Percentiles rank a stretch among this genome's conserved stretches.
Conservation (phyloP, 768 basidiomycete genomes). For the Mycena indigotica region DNA sequence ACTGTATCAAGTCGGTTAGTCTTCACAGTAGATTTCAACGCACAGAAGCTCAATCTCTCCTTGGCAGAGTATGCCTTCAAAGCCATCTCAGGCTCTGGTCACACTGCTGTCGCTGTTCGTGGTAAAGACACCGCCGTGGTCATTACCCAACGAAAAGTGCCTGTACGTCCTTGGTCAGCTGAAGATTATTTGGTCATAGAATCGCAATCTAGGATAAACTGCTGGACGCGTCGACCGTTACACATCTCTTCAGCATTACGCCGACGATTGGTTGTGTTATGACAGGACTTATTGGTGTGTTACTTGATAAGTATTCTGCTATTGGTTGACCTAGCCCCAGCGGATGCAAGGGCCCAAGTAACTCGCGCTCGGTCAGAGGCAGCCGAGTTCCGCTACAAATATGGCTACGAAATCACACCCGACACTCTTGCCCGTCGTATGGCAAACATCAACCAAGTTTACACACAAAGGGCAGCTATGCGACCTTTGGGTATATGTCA, state of each 20-base stretch:
- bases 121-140: slow-evolving; percentile 95
- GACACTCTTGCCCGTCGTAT: slow-evolving; percentile 92
- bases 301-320: no score
- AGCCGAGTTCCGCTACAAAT: slow-evolving; percentile 92
- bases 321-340: no score
- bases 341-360: slow-evolving; percentile 92
- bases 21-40: background rate
- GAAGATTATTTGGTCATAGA: background rate
- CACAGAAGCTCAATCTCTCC: slow-evolving; percentile 21
- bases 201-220: slow-evolving; percentile 80
- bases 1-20: slow-evolving; percentile 96
- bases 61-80: slow-evolving; percentile 96
- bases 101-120: slow-evolving; percentile 89
- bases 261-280: slow-evolving; percentile 97
- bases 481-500: slow-evolving; percentile 92
- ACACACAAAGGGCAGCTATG: slow-evolving; percentile 97
- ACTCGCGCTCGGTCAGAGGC: slow-evolving; percentile 85
- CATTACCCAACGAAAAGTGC: slow-evolving; percentile 98
- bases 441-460: slow-evolving; percentile 98
- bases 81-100: slow-evolving; percentile 95
- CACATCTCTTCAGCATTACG: slow-evolving; percentile 95
- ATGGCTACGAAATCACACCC: slow-evolving; percentile 97
- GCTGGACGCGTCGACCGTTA: slow-evolving; percentile 89
- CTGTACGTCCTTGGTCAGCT: slow-evolving; percentile 56
- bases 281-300: slow-evolving; percentile 92